Conservation (phyloP, 163 green algal species). For the Chloromonas sp. region DNA sequence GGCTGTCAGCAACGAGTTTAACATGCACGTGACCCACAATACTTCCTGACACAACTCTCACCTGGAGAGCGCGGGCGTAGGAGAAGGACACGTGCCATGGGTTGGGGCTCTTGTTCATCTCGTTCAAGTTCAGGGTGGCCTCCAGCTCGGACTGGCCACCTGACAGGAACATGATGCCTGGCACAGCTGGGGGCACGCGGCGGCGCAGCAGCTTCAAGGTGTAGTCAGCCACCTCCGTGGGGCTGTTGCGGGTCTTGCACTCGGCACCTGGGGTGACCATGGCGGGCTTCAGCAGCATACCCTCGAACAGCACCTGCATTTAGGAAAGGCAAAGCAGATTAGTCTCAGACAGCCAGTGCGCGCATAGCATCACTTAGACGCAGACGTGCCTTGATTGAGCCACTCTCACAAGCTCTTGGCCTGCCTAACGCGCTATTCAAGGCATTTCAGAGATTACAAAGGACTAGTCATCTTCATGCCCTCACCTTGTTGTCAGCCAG, state of each 20-base stretch:
- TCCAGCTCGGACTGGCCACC: slow-evolving; percentile 95
- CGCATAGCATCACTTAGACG: not conserved
- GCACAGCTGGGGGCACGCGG: slow-evolving; percentile 93
- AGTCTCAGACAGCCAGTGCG: not conserved
- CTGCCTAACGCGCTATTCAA: too few species aligned
- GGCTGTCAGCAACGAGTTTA: not conserved
- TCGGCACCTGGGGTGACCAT: slow-evolving; percentile 98
- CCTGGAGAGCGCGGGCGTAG: slow-evolving; percentile 93
- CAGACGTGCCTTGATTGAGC: not conserved
- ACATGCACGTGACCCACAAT: not conserved
- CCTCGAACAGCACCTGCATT: slow-evolving; percentile 91
- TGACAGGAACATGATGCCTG: slow-evolving; percentile 96
- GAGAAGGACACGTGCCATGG: slow-evolving; percentile 98
- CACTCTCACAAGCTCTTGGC: not conserved
- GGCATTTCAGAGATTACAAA: too few species aligned
- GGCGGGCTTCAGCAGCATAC: slow-evolving; percentile 98
- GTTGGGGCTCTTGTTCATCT: slow-evolving; percentile 95
- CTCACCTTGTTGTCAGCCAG: slow-evolving; percentile 53
- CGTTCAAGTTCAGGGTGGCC: slow-evolving; percentile 94
- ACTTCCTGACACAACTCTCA: not conserved
- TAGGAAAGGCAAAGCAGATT: not conserved
- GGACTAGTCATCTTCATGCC: too few species aligned
- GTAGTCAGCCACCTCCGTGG: slow-evolving; percentile 85
- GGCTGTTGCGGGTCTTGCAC: slow-evolving; percentile 57
- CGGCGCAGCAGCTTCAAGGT: slow-evolving; percentile 93